Conservation (phyloP, 1,284 basidiomycete species). For the Porodaedalea pini region DNA sequence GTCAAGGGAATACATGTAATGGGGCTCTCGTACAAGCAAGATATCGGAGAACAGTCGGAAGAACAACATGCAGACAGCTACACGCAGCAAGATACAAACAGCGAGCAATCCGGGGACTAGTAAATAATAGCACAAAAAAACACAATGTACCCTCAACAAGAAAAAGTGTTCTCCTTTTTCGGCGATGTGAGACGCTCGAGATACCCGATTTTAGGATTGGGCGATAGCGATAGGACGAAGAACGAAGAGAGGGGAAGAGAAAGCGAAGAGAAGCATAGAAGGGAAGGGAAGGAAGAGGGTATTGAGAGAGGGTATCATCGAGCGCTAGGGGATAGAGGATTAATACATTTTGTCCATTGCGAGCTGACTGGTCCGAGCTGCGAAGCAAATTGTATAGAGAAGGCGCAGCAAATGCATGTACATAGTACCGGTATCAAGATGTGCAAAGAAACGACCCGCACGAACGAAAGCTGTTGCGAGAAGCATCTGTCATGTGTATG, state of each 20-base stretch:
- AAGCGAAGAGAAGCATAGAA: background rate
- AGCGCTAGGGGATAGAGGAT: too few relatives aligned
- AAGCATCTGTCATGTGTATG: background rate
- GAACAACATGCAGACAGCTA: slow-evolving; percentile 65
- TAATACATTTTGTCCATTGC: too few relatives aligned
- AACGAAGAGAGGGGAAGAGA: background rate
- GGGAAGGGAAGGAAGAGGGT: background rate
- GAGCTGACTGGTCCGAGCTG: too few relatives aligned
- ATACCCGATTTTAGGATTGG: background rate
- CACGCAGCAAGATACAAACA: slow-evolving; percentile 64
- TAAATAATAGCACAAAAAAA: background rate
- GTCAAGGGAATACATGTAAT: too few relatives aligned
- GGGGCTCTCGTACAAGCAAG: too few relatives aligned
- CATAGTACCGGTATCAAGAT: too few relatives aligned
- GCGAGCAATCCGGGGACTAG: slow-evolving; percentile 67
- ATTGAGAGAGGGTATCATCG: background rate
- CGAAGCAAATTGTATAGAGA: too few relatives aligned
- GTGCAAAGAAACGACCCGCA: too few relatives aligned
- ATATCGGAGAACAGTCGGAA: slow-evolving; percentile 71
- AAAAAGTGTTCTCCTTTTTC: background rate
- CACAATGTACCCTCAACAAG: background rate
- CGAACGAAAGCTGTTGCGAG: background rate
- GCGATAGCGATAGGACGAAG: background rate
- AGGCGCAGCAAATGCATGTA: too few relatives aligned
- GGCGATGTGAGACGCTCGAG: background rate